Evolutionary conservation across 768 basidiomycete species (phyloP).

Genomic region (Phaeolepiota aurea): DNA sequence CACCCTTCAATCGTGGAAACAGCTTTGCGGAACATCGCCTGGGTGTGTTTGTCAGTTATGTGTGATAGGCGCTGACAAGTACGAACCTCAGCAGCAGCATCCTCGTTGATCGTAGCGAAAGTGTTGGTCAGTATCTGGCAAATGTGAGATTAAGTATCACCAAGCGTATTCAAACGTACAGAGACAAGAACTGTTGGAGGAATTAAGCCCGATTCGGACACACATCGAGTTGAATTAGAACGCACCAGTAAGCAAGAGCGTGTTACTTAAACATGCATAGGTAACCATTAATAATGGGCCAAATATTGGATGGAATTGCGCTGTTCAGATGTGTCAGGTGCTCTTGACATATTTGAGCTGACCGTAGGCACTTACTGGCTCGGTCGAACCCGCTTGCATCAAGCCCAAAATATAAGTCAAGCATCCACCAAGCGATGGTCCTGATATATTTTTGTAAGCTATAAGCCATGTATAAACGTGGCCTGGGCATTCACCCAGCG

Average conservation of each 20-base stretch:
- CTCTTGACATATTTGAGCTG: slow-evolving; percentile 1
- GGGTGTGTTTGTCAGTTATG: slow-evolving; percentile 5
- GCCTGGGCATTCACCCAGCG: slow-evolving; percentile 15
- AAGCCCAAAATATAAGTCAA: slow-evolving; percentile 91
- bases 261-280: slow-evolving; percentile 90
- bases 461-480: neutral
- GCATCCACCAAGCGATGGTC: slow-evolving; percentile 90
- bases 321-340: slow-evolving; percentile 22
- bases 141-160: neutral
- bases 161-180: slow-evolving; percentile 28
- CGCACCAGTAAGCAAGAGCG: slow-evolving; percentile 78
- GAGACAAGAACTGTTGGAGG: slow-evolving; percentile 62
- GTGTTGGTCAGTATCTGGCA: slow-evolving; percentile 87
- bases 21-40: slow-evolving; percentile 94
- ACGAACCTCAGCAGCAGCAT: slow-evolving; percentile 82
- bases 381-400: slow-evolving; percentile 85
- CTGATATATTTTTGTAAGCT: slow-evolving; percentile 10
- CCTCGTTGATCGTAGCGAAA: slow-evolving; percentile 87
- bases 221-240: no score
- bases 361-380: slow-evolving; percentile 47
- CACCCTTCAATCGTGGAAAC: slow-evolving; percentile 94
- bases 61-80: neutral
- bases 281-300: slow-evolving; percentile 88
- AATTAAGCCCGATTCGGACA: slow-evolving; percentile 5
- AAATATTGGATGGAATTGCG: slow-evolving; percentile 75